Percentiles rank a stretch among this genome's conserved stretches.
Conservation (phyloP, 495 filamentous ascomycete species). For the Rostrohypoxylon terebratum region DNA sequence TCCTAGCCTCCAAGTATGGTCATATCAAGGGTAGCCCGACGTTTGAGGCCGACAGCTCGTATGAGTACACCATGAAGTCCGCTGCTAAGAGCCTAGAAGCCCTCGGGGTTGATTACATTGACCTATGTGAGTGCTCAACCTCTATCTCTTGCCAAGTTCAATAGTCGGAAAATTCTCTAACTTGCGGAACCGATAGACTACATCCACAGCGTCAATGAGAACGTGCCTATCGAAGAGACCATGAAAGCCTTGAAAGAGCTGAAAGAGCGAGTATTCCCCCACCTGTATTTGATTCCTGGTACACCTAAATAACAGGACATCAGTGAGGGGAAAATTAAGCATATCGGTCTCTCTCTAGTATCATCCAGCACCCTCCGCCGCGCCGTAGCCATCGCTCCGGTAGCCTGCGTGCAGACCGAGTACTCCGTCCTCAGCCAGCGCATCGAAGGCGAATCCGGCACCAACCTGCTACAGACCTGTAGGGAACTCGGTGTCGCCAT, state of each 20-base stretch:
- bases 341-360: constrained; percentile 61
- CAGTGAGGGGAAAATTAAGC: constrained; percentile 61
- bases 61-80: constrained; percentile 58
- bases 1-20: constrained; percentile 69
- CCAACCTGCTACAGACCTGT: constrained; percentile 63
- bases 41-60: constrained; percentile 52
- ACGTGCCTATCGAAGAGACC: constrained; percentile 63
- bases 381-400: constrained; percentile 55
- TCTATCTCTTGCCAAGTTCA: not conserved
- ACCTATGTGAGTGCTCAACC: constrained; percentile 53
- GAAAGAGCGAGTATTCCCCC: constrained; percentile 53
- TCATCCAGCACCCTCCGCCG: constrained; percentile 57
- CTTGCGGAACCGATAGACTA: constrained; percentile 52
- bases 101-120: constrained; percentile 60
- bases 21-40: constrained; percentile 45
- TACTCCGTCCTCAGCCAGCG: constrained; percentile 70
- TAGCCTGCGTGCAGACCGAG: constrained; percentile 72
- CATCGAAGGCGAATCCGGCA: constrained; percentile 61
- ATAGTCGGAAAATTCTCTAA: constrained; percentile 42
- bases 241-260: constrained; percentile 62
- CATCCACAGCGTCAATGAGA: constrained; percentile 46
- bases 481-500: constrained; percentile 72
- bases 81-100: constrained; percentile 58
- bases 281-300: not conserved
- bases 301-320: not conserved